A percentile compares a stretch with the other conserved stretches of the same genome.
Conservation (phyloP, 768 basidiomycete genomes). For the Panaeolus papilionaceus region DNA sequence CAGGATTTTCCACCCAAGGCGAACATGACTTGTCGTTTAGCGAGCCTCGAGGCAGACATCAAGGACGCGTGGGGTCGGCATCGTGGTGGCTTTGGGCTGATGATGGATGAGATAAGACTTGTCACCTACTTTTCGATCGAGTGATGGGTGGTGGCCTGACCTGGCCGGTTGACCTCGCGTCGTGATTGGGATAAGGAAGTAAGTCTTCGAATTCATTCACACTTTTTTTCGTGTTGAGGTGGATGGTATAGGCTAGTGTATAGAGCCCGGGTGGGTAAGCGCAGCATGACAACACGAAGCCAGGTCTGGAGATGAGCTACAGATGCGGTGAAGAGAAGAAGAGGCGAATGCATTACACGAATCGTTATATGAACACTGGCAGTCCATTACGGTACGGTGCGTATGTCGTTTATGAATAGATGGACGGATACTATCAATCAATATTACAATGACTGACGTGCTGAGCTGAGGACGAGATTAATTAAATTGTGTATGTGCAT, state of each 20-base stretch:
- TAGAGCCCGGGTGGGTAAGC: too few relatives aligned
- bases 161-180: too few relatives aligned
- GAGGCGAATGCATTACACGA: too few relatives aligned
- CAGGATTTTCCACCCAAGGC: background rate
- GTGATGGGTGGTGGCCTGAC: too few relatives aligned
- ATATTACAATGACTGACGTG: background rate
- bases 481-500: background rate
- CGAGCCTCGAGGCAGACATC: background rate
- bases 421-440: slow-evolving; percentile 5
- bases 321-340: background rate
- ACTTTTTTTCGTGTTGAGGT: too few relatives aligned
- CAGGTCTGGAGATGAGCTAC: too few relatives aligned
- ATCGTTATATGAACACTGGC: background rate
- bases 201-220: too few relatives aligned
- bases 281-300: too few relatives aligned
- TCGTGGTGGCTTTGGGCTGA: background rate
- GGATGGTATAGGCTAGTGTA: too few relatives aligned
- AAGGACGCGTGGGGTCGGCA: background rate
- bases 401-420: background rate
- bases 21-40: background rate
- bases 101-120: background rate
- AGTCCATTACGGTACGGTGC: background rate
- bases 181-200: too few relatives aligned
- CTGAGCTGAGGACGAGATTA: background rate
- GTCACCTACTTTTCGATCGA: background rate